These are phyloP conservation scores for Phyllosticta citribraziliensis DNA, from an alignment of 2,329 filamentous ascomycete species.

Conservation along the genomic window DNA sequence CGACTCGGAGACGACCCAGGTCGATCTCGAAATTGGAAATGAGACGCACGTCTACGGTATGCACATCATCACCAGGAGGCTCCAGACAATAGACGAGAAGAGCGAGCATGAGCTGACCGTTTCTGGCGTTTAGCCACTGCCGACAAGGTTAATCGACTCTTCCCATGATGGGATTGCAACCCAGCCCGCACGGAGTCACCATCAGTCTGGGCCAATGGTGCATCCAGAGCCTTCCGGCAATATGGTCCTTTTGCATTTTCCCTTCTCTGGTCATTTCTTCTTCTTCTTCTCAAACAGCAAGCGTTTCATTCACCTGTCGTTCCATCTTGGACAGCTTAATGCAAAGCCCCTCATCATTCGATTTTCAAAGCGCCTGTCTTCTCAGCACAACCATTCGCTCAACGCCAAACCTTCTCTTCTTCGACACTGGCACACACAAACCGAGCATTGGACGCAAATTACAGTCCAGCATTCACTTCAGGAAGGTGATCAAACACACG, in stretches of 20 bases:
- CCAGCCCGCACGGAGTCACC: not conserved
- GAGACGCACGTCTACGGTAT: not conserved
- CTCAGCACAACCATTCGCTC: not conserved
- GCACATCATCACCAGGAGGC: not conserved
- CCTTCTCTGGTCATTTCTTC: not conserved
- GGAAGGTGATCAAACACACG: not conserved
- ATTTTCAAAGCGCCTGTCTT: not conserved
- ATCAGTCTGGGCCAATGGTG: not conserved
- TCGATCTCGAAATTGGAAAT: not conserved
- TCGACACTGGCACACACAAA: not conserved
- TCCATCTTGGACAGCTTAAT: not conserved
- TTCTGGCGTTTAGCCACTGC: not conserved
- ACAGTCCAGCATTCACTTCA: not conserved
- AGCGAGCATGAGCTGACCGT: not conserved
- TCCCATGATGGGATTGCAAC: not conserved
- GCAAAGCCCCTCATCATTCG: not conserved
- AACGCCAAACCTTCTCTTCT: not conserved
- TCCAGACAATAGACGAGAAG: not conserved
- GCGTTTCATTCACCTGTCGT: not conserved
- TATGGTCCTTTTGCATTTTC: not conserved
- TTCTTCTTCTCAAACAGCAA: not conserved
- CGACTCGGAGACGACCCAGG: not conserved
- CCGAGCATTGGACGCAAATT: not conserved
- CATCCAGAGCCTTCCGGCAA: not conserved
- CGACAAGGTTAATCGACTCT: not conserved